Evolutionary conservation across 495 filamentous ascomycete genomes (phyloP), one percentile per base, ranked within the genome.

Genomic region (Neurospora intermedia): DNA sequence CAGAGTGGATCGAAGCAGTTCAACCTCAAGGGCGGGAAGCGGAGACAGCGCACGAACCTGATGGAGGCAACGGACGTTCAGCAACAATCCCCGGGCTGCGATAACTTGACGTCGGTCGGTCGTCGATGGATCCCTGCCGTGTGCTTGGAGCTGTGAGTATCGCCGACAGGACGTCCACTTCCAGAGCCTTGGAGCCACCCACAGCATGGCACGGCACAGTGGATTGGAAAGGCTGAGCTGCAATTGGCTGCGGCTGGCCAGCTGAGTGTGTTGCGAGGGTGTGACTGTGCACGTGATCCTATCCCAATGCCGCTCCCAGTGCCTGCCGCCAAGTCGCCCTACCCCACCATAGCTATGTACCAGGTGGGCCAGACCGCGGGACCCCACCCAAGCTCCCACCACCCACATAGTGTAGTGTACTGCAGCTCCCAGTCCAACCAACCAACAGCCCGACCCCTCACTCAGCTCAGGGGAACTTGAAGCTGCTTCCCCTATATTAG

Each of bases 91-190:
- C 66, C 23, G 73, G 39, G 45, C 43, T 71, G 38, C 71, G 81
- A 82, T 83, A 79, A 83, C 81, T 79, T 78, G 77, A 74, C 73
- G 45, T 20, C 74, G 62, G 5, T 80, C 39, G 39, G 39, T 7
- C 73, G 81, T 83, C 82, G 78, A 78, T 38, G 42, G 13, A 66
- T 71, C 46, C 48, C 43, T 35, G 39, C 39, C 35, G 35, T 39
- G 46, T 54, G 46, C 46, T 54, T 54, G 18, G 27, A 27, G 1
- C 27, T 2, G 20, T 2, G 20, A 62, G 54, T 62, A 59, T 59
- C 48, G 23, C 48, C 48, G 20, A 54, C 9, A 0, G 1, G 9
- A 41, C 48, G 54, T 62, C 54, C 54, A 54, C 48, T 27, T 54
- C 48, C 48, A 54, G 48, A 62, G 54, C 54, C 27, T 62, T 62